These are phyloP conservation scores for Wickerhamiella cacticola DNA, from an alignment of 805 yeast genomes.

Conservation along the genomic window DNA sequence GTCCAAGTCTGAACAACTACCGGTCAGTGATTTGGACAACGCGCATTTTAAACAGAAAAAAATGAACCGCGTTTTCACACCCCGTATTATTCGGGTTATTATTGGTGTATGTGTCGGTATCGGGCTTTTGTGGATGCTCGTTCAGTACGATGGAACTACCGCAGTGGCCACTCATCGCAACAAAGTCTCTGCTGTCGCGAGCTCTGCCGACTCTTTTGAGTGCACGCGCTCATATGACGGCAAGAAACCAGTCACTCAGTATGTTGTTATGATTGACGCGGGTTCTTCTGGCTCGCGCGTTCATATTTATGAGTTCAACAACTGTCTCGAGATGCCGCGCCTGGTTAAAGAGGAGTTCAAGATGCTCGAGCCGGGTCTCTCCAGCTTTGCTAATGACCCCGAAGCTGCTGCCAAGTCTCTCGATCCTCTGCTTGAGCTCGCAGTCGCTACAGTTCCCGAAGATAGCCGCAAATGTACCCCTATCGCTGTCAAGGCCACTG, in stretches of 20 bases:
- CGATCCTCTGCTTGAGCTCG: slow-evolving; percentile 67
- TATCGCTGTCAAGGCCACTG: slow-evolving; percentile 94
- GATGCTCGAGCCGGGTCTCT: slow-evolving; percentile 87
- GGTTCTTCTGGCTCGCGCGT: slow-evolving; percentile 96
- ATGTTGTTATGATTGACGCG: slow-evolving; percentile 91
- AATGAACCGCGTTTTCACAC: slow-evolving; percentile 10
- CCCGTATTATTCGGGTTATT: slow-evolving; percentile 13
- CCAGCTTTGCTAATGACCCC: slow-evolving; percentile 61
- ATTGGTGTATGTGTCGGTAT: slow-evolving; percentile 14
- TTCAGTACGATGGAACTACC: slow-evolving; percentile 1
- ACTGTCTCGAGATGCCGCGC: slow-evolving; percentile 72
- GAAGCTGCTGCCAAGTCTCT: slow-evolving; percentile 80
- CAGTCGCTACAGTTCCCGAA: slow-evolving; percentile 66
- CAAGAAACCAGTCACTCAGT: slow-evolving; percentile 39
- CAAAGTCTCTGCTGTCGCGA: slow-evolving; percentile 10
- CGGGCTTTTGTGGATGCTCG: slow-evolving; percentile 12
- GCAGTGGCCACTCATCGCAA: background rate
- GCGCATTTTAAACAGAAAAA: slow-evolving; percentile 13
- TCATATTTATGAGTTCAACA: slow-evolving; percentile 84
- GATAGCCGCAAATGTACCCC: slow-evolving; percentile 72
- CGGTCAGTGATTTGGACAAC: slow-evolving; percentile 15
- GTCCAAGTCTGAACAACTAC: slow-evolving; percentile 13
- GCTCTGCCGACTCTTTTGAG: slow-evolving; percentile 9
- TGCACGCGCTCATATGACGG: slow-evolving; percentile 32
- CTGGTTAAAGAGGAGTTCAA: slow-evolving; percentile 70